phyloP scores from a whole-genome alignment of 83 land plant genomes.

The Thuja plicata region DNA sequence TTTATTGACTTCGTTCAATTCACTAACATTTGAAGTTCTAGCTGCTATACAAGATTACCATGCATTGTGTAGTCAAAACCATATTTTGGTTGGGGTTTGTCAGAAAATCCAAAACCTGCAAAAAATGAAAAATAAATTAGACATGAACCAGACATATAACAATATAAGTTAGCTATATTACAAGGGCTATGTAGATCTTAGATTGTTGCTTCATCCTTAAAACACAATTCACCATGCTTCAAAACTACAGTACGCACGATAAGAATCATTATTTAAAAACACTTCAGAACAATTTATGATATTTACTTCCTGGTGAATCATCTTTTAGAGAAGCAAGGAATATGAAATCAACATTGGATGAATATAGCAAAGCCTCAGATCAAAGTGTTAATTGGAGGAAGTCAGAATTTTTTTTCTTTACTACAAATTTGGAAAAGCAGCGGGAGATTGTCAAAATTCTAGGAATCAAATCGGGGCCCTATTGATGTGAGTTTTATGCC shows the following conservation, averaged over 20 bases:
- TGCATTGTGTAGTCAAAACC: slow-evolving; percentile 86
- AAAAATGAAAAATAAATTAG: not conserved
- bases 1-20: not conserved
- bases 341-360: no score
- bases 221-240: not conserved
- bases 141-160: not conserved
- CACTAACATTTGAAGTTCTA: not conserved
- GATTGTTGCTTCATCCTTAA: not conserved
- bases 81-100: slow-evolving; percentile 88
- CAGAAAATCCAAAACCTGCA: slow-evolving; percentile 96
- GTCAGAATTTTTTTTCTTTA: no score
- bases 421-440: no score
- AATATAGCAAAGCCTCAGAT: no score
- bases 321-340: no score
- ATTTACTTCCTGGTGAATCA: no score
- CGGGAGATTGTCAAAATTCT: no score
- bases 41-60: slow-evolving; percentile 43
- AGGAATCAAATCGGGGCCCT: no score
- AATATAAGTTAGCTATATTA: not conserved
- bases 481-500: no score
- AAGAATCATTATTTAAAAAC: no score
- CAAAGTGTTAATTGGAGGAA: no score
- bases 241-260: not conserved
- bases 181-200: not conserved
- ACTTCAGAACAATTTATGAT: no score